phyloP scores from a whole-genome alignment of 2,329 filamentous ascomycete species.

The Didymella pomorum region DNA sequence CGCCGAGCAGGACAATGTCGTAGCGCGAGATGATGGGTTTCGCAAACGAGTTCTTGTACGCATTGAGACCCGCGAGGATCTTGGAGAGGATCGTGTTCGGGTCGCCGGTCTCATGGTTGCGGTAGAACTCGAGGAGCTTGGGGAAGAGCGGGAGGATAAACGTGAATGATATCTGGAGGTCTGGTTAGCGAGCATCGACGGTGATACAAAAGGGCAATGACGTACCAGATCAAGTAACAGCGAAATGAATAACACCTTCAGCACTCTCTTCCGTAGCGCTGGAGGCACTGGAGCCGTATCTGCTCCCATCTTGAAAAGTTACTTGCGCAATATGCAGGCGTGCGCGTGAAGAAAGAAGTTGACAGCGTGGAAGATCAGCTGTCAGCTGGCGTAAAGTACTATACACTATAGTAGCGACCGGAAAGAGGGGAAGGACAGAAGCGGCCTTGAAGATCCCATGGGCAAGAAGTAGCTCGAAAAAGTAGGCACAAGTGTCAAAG shows the following conservation, averaged over 20 bases:
- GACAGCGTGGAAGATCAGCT: conserved; percentile 23
- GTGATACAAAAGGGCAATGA: conserved; percentile 29
- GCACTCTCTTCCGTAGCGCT: conserved; percentile 75
- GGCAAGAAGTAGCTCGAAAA: conserved; percentile 24
- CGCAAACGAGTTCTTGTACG: conserved; percentile 93
- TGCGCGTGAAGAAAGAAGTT: conserved; percentile 12
- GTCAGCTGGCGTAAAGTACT: conserved; percentile 18
- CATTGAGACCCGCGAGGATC: conserved; percentile 83
- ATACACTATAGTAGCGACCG: conserved; percentile 29
- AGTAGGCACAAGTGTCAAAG: conserved; percentile 19
- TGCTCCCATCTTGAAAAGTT: conserved; percentile 25
- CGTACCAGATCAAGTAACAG: conserved; percentile 87
- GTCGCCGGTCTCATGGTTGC: conserved; percentile 74
- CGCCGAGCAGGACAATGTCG: conserved; percentile 94
- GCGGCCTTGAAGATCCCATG: conserved; percentile 21
- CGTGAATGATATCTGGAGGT: conserved; percentile 88
- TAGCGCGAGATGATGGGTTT: conserved; percentile 94
- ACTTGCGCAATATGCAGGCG: neutral
- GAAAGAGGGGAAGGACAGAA: conserved; percentile 26
- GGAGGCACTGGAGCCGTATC: conserved; percentile 48
- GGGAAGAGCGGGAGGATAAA: conserved; percentile 98
- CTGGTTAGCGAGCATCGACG: conserved; percentile 19
- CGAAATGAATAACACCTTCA: conserved; percentile 88
- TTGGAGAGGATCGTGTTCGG: conserved; percentile 74
- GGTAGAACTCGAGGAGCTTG: conserved; percentile 94